A percentile compares a stretch with the other conserved stretches of the same genome.
These are phyloP conservation scores for Nigrospora oryzae DNA, from an alignment of 2,329 filamentous ascomycete genomes.

Conservation along the genomic window DNA sequence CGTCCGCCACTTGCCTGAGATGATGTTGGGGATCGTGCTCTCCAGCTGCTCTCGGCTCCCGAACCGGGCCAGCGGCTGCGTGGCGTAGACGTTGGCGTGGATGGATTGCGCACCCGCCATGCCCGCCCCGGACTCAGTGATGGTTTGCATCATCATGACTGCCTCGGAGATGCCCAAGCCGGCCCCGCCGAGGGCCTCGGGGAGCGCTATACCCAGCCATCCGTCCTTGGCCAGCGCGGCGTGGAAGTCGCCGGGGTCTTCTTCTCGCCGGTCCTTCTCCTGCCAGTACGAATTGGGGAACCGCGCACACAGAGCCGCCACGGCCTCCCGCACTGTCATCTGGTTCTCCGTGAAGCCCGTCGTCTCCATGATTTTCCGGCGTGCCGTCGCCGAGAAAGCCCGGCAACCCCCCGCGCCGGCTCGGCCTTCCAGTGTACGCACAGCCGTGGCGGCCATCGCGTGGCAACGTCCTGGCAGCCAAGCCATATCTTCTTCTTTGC, in stretches of 20 bases:
- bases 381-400: constrained; percentile 26
- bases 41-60: constrained; percentile 57
- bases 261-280: constrained; percentile 59
- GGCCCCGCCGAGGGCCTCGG: constrained; percentile 65
- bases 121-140: constrained; percentile 69
- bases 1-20: constrained; percentile 60
- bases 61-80: constrained; percentile 67
- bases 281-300: constrained; percentile 75
- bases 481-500: no score
- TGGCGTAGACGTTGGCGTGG: constrained; percentile 65
- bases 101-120: constrained; percentile 62
- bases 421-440: no score
- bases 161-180: constrained; percentile 74
- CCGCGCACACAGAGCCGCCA: constrained; percentile 57
- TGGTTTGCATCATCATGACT: constrained; percentile 81
- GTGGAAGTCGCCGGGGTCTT: constrained; percentile 70
- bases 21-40: constrained; percentile 59
- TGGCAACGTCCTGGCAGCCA: no score
- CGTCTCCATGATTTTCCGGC: constrained; percentile 55
- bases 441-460: no score
- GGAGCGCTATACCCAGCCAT: constrained; percentile 75
- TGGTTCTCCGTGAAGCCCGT: constrained; percentile 67
- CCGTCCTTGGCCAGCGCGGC: constrained; percentile 65
- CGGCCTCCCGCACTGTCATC: constrained; percentile 61
- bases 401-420: no score